Base-by-base conservation (phyloP, 2,329 filamentous ascomycete genomes). In the Daldinia eschscholtzii region DNA sequence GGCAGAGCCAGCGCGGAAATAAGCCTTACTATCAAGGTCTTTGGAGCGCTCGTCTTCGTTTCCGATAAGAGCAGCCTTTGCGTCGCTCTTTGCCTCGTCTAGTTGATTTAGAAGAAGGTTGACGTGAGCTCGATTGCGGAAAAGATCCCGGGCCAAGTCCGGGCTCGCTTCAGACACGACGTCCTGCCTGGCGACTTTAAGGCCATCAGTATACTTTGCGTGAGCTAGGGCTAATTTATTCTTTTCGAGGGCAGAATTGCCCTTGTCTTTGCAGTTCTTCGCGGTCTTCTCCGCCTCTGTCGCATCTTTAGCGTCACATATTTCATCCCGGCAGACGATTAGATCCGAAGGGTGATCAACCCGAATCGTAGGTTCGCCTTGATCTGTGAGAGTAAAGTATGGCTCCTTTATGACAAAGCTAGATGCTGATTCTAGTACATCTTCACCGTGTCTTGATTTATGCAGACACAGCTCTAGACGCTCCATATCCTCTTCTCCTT, bases 341-440 rank as follows among this genome's bases (percentile, higher is more conserved):
- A 80, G 61, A 37, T 80, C 78, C 1, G 78, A 79, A 0, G 76
- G 78, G 28, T 80, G 79, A 5, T 79, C 77, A 10, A 80, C 44
- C 0, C 83, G 81, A 37, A 87, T 70, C 0, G 78, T 79, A 52
- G 80, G 79, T 10, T 81, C 76, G 3, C 81, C 82, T 42, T 83
- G 75, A 12, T 74, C 75, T 58, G 79, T 82, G 0, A 81, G 52
- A 12, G 83, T 85, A 65, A 85, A 81, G 62, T 83, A 87, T 0
- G 85, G 85, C 67, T 87, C 85, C 61, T 86, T 87, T 13, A 87
- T 72, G 4, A 83, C 37, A 5, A 85, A 74, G 0, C 77, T 70
- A 0, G 76, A 69, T 70, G 73, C 44, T 63, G 75, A 53, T 78
- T 81, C 79, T 5, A 83, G 63, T 1, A 78, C 50, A 6, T 82